Percentiles rank a stretch among this genome's conserved stretches.
Conservation (phyloP, 1,284 basidiomycete genomes). For the Fomitopsis betulina region DNA sequence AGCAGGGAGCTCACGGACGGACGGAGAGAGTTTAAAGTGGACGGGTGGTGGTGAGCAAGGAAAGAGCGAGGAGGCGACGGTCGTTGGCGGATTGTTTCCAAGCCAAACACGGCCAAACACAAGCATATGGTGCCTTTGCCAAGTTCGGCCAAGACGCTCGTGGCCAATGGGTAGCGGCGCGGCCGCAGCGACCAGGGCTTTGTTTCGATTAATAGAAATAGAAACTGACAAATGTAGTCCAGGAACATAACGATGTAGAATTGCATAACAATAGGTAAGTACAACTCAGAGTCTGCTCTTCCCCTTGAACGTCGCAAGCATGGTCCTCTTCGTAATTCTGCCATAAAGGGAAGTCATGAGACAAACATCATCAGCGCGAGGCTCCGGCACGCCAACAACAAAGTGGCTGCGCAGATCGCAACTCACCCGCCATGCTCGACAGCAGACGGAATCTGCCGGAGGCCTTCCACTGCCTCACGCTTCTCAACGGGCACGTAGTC, state of each 20-base stretch:
- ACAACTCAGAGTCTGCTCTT: conserved; percentile 45
- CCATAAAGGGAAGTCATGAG: background rate
- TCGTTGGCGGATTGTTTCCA: background rate
- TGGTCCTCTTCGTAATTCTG: conserved; percentile 76
- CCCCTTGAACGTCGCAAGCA: conserved; percentile 65
- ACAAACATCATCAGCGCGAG: background rate
- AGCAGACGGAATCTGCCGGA: conserved; percentile 55
- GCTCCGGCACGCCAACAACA: conserved; percentile 2
- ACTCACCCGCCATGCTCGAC: conserved; percentile 76
- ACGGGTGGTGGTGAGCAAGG: conserved; percentile 5
- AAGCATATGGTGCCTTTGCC: conserved; percentile 1
- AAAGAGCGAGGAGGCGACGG: conserved; percentile 10
- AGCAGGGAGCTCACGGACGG: conserved; percentile 23
- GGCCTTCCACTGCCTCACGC: conserved; percentile 49
- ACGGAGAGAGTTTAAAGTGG: conserved; percentile 12
- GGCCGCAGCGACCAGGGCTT: no score
- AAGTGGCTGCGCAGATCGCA: conserved; percentile 25
- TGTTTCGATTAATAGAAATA: no score
- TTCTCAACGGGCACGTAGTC: conserved; percentile 67
- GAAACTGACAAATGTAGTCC: background rate
- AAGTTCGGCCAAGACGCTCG: background rate
- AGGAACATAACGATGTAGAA: background rate
- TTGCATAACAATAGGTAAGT: background rate
- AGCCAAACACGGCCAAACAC: conserved; percentile 3
- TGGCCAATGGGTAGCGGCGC: background rate